phyloP scores from a whole-genome alignment of 495 filamentous ascomycete genomes.

The Neurospora sp. region DNA sequence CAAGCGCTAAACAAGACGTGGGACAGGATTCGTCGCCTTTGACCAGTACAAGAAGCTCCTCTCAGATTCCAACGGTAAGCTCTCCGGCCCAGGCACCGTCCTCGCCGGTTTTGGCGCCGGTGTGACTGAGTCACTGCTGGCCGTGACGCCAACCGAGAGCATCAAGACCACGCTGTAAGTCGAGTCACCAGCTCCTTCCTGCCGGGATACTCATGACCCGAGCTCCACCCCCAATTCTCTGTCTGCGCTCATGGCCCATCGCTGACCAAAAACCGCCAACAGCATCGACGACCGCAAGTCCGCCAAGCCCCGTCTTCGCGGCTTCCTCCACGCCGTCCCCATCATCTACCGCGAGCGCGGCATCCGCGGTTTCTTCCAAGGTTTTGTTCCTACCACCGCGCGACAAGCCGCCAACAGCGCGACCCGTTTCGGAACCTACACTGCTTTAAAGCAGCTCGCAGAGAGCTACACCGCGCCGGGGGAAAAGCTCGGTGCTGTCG shows the following conservation, averaged over 20 bases:
- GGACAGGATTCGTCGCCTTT: slow-evolving; percentile 83
- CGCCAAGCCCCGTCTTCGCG: slow-evolving; percentile 74
- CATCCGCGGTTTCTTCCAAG: slow-evolving; percentile 87
- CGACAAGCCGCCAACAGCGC: slow-evolving; percentile 92
- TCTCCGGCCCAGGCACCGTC: slow-evolving; percentile 83
- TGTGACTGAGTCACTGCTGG: slow-evolving; percentile 83
- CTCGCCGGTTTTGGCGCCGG: slow-evolving; percentile 92
- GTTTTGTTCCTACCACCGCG: slow-evolving; percentile 89
- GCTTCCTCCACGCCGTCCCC: slow-evolving; percentile 82
- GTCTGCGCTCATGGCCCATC: not conserved
- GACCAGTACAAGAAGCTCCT: slow-evolving; percentile 82
- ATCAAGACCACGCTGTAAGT: slow-evolving; percentile 87
- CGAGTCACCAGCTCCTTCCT: not conserved
- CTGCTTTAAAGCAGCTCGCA: slow-evolving; percentile 78
- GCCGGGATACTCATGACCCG: too few species aligned
- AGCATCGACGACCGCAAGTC: slow-evolving; percentile 94
- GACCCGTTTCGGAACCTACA: slow-evolving; percentile 82
- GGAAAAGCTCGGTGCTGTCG: slow-evolving; percentile 83
- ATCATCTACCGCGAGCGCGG: slow-evolving; percentile 84
- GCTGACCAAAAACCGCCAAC: not conserved
- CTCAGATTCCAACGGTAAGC: slow-evolving; percentile 74
- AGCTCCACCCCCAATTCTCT: not conserved
- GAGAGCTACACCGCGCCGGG: slow-evolving; percentile 87
- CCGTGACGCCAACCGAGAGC: slow-evolving; percentile 94
- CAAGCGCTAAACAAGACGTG: not conserved